Evolutionary conservation across 768 basidiomycete genomes (phyloP).

Genomic region (Postia placenta): DNA sequence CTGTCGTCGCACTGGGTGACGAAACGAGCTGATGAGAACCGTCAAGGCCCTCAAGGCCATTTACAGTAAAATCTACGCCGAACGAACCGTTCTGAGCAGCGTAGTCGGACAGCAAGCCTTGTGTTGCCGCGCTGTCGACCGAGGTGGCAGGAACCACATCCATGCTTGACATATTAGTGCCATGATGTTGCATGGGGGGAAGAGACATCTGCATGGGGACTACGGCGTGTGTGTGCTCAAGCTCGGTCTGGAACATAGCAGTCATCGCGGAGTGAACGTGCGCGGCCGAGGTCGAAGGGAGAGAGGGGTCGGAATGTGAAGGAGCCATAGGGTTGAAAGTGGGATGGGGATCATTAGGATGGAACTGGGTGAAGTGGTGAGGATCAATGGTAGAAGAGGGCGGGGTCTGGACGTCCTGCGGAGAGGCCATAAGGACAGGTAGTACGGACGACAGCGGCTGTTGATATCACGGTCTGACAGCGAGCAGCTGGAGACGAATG

Average conservation of each 20-base stretch:
- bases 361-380: constrained; percentile 19
- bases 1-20: constrained; percentile 27
- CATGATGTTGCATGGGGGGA: constrained; percentile 9
- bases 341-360: constrained; percentile 10
- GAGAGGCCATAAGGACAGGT: constrained; percentile 13
- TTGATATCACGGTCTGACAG: neutral
- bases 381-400: constrained; percentile 15
- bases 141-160: constrained; percentile 16
- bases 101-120: constrained; percentile 39
- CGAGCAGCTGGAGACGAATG: neutral
- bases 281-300: constrained; percentile 13
- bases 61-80: constrained; percentile 29
- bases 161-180: constrained; percentile 16
- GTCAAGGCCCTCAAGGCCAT: constrained; percentile 26
- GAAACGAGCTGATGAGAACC: constrained; percentile 22
- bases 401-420: constrained; percentile 18
- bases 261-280: constrained; percentile 16
- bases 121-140: constrained; percentile 21
- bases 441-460: neutral
- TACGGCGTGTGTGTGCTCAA: constrained; percentile 15
- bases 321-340: constrained; percentile 14
- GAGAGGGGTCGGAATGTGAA: constrained; percentile 16
- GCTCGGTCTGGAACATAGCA: constrained; percentile 18
- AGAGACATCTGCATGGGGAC: constrained; percentile 19
- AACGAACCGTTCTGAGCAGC: constrained; percentile 27